Percentiles rank a stretch among this genome's conserved stretches.
Conservation (phyloP, 2,329 filamentous ascomycete species). For the Arthrocladium fulminans region DNA sequence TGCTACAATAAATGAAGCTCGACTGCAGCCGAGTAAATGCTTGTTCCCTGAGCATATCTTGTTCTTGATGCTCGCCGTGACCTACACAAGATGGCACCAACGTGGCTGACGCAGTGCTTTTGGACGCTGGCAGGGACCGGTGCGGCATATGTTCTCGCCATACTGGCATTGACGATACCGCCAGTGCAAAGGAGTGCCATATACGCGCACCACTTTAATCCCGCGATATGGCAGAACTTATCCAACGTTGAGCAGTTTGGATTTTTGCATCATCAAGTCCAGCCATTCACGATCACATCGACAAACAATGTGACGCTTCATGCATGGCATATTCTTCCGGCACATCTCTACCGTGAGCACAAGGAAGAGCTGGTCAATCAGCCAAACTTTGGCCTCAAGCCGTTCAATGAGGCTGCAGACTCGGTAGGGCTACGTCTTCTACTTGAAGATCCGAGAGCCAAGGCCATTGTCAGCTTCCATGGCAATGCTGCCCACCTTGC, state of each 20-base stretch:
- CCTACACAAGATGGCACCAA: slow-evolving; percentile 1
- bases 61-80: not conserved
- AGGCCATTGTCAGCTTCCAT: slow-evolving; percentile 48
- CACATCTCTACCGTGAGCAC: slow-evolving; percentile 65
- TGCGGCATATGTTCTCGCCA: slow-evolving; percentile 56
- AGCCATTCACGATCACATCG: slow-evolving; percentile 69
- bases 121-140: slow-evolving; percentile 52
- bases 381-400: slow-evolving; percentile 16
- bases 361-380: slow-evolving; percentile 55
- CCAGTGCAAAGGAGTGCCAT: slow-evolving; percentile 72
- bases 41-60: not conserved
- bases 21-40: not conserved
- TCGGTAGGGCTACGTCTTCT: slow-evolving; percentile 45
- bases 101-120: slow-evolving; percentile 42
- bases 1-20: not conserved
- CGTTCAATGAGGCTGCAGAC: slow-evolving; percentile 35
- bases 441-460: slow-evolving; percentile 41
- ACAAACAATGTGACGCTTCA: slow-evolving; percentile 70
- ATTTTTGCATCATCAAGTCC: slow-evolving; percentile 54
- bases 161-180: slow-evolving; percentile 59
- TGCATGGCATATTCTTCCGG: slow-evolving; percentile 81
- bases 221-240: slow-evolving; percentile 58
- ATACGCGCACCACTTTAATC: slow-evolving; percentile 74
- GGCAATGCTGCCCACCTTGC: slow-evolving; percentile 78
- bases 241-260: slow-evolving; percentile 23